These are phyloP conservation scores for Brettanomyces anomalus DNA, from an alignment of 805 yeast genomes.

Conservation along the genomic window DNA sequence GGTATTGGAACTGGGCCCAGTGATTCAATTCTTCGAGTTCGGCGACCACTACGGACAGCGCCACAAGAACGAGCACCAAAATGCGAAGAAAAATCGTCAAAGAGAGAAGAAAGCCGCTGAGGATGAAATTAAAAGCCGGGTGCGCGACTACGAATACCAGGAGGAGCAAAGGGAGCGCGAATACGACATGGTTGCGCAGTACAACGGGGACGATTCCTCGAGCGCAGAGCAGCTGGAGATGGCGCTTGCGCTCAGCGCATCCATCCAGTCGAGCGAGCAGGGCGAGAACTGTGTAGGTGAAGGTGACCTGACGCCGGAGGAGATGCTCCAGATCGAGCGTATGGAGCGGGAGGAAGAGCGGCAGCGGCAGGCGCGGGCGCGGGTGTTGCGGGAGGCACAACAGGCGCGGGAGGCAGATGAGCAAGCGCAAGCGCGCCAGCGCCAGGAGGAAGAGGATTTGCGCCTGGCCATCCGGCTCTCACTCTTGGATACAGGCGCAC, in stretches of 20 bases:
- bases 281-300: background rate
- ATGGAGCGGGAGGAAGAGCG: background rate
- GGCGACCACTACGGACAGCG: constrained; percentile 26
- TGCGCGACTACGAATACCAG: constrained; percentile 21
- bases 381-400: background rate
- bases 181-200: constrained; percentile 29
- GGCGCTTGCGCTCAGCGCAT: constrained; percentile 34
- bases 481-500: no score
- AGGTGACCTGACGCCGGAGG: background rate
- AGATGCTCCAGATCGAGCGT: no score
- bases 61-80: constrained; percentile 3
- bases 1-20: constrained; percentile 31
- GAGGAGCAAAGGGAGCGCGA: constrained; percentile 19
- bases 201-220: constrained; percentile 33
- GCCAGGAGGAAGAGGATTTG: constrained; percentile 12
- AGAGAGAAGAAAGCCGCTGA: constrained; percentile 21
- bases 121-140: constrained; percentile 25
- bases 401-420: constrained; percentile 16
- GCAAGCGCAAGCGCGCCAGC: constrained; percentile 20
- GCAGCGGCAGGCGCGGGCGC: background rate
- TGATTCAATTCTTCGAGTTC: constrained; percentile 38
- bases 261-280: constrained; percentile 11
- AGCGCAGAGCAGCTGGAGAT: constrained; percentile 33
- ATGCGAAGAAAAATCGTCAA: constrained; percentile 13
- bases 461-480: constrained; percentile 6